Base-by-base conservation (phyloP, 371 early-diverging fungal genomes). In the Umbelopsis sp. region DNA sequence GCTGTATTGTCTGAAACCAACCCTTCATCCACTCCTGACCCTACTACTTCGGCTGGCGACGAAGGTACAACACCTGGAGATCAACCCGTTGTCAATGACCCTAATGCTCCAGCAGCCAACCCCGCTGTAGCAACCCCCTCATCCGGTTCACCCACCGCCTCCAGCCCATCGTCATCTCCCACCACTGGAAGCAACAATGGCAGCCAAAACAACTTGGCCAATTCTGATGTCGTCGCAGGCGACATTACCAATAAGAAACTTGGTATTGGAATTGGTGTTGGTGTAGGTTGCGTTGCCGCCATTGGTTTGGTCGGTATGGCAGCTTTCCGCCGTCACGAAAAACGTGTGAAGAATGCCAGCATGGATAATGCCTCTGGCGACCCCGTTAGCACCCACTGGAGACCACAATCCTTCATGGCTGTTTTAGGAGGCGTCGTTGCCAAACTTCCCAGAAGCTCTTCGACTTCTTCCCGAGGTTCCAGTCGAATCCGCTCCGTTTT, bases 371-470 rank as follows among this genome's bases (percentile, higher is more conserved):
- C 38, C n/a, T 70, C 66, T 41, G 69, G 71, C 11, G 38, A 48
- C 20, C 65, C 65, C 25, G 70, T 74, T 38, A 38, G 63, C 71
- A 83, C 83, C 20, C 79, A 78, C 18, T 83, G 83, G 83, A 68
- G 81, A 35, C 77, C 83, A 29, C 81, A 80, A 24, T 80, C 80
- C 51, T 83, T 83, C 69, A 74, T 83, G 81, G 78, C 77, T 44
- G 81, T 78, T 0, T 78, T 83, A 46, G 76, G 81, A 22, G 75
- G 79, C 3, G 83, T 83, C 2, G 81, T 80, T 5, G 72, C 79
- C 22, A 80, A 79, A 48, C 63, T 83, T 63, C 83, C 83, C 10
- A 72, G 84, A 65, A 65, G 44, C 16, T 24, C 24, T 32, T 57
- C 57, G 5, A 57, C 57, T 12, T 57, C 57, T 18, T 57, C 57